phyloP scores from a whole-genome alignment of 73 alveolate genomes.

The Urostyla sp. region DNA sequence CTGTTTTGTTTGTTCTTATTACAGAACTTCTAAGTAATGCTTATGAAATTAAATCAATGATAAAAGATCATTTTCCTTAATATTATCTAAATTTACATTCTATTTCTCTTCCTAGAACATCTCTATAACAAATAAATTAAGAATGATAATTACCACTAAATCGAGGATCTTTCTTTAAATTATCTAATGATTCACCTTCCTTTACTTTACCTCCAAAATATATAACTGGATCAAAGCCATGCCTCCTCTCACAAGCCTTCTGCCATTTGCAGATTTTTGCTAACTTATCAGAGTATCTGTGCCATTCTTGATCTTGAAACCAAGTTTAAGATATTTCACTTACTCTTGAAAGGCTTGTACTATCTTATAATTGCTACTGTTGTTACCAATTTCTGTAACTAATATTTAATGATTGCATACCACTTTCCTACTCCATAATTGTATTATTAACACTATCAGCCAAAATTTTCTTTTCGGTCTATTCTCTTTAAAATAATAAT shows the following conservation, averaged over 20 bases:
- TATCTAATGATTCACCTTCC: background rate
- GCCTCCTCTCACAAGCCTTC: background rate
- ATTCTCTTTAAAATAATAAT: background rate
- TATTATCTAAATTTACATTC: background rate
- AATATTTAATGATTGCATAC: background rate
- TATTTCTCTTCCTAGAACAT: slow-evolving; percentile 2
- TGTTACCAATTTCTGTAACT: too few species aligned
- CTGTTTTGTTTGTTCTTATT: too few species aligned
- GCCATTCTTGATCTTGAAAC: slow-evolving; percentile 48
- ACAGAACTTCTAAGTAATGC: background rate
- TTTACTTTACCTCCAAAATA: slow-evolving; percentile 16
- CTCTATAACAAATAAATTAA: background rate
- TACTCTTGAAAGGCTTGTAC: too few species aligned
- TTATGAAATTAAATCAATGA: background rate
- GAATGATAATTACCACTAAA: background rate
- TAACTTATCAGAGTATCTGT: slow-evolving; percentile 12
- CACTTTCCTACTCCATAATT: slow-evolving; percentile 4
- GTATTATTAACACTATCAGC: slow-evolving; percentile 36
- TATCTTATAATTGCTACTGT: too few species aligned
- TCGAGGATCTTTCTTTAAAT: slow-evolving; percentile 2
- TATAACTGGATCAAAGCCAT: slow-evolving; percentile 39
- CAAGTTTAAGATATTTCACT: slow-evolving; percentile 28
- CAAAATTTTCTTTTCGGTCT: slow-evolving; percentile 26
- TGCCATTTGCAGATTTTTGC: slow-evolving; percentile 28
- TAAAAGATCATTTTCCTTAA: background rate